A percentile compares a stretch with the other conserved stretches of the same genome.
These are phyloP conservation scores for Dryas octopetala DNA, from an alignment of 306 rosid species.

Conservation along the genomic window DNA sequence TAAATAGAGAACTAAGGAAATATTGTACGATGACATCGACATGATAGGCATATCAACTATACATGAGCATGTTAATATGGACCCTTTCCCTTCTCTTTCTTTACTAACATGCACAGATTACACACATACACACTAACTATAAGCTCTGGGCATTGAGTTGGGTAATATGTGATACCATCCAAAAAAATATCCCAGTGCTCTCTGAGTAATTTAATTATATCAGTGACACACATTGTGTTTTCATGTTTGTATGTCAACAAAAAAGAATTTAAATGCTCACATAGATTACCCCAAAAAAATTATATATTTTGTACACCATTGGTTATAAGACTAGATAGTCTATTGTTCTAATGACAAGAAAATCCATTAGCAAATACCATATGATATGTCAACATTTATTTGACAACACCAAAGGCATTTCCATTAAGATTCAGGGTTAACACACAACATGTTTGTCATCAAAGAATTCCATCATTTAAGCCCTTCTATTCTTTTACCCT, in stretches of 20 bases:
- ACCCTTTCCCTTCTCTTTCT: not conserved
- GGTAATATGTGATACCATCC: not conserved
- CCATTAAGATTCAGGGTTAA: not conserved
- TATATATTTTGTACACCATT: not conserved
- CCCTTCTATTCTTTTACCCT: not conserved
- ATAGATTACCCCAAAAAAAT: not conserved
- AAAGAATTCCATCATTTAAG: conserved; percentile 5
- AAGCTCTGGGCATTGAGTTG: not conserved
- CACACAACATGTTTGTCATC: not conserved
- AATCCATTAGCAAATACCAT: not conserved
- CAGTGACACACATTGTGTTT: not conserved
- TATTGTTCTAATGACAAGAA: not conserved
- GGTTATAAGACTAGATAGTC: not conserved
- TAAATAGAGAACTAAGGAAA: not conserved
- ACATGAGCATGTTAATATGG: not conserved
- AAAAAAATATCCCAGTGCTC: not conserved
- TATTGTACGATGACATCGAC: not conserved
- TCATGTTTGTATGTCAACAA: not conserved
- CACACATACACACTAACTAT: not conserved
- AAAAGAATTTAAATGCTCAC: not conserved
- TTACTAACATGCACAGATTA: not conserved
- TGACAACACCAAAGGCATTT: not conserved
- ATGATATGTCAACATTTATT: conserved; percentile 14
- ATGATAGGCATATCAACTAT: not conserved
- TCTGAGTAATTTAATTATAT: not conserved